A percentile compares a stretch with the other conserved stretches of the same genome.
Conservation (phyloP, 495 filamentous ascomycete species). For the Xeromyces bisporus region DNA sequence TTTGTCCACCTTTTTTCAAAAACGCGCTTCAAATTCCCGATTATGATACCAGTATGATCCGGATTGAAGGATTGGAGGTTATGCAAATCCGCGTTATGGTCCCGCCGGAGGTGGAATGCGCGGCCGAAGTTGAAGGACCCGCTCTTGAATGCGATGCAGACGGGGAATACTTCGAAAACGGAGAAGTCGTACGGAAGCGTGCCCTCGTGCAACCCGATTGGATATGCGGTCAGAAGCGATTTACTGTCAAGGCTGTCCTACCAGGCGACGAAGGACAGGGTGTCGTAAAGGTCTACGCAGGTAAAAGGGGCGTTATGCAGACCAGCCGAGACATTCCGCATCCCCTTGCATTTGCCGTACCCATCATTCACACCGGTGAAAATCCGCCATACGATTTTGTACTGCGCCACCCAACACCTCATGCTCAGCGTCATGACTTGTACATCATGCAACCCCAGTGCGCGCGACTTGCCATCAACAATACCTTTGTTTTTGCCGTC, state of each 20-base stretch:
- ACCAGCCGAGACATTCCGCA: conserved; percentile 88
- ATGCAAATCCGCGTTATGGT: conserved; percentile 76
- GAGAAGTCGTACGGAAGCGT: conserved; percentile 68
- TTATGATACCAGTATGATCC: conserved; percentile 75
- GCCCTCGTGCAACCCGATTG: conserved; percentile 86
- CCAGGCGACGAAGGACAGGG: conserved; percentile 82
- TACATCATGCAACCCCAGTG: conserved; percentile 95
- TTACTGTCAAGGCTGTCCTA: conserved; percentile 79
- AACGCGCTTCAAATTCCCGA: conserved; percentile 60
- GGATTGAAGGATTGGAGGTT: conserved; percentile 82
- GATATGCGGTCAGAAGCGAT: conserved; percentile 71
- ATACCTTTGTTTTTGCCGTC: conserved; percentile 93
- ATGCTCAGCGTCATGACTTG: conserved; percentile 88
- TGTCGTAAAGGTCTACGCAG: conserved; percentile 84
- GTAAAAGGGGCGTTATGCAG: conserved; percentile 88
- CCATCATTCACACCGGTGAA: conserved; percentile 73
- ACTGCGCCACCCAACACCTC: conserved; percentile 84
- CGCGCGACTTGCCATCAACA: conserved; percentile 68
- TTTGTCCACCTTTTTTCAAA: conserved; percentile 79
- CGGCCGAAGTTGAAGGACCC: conserved; percentile 80
- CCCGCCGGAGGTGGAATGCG: conserved; percentile 77
- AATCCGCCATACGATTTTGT: conserved; percentile 92
- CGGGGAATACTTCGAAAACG: conserved; percentile 86
- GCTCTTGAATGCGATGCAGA: conserved; percentile 67
- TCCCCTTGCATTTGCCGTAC: conserved; percentile 76